Conservation (phyloP, 2,329 filamentous ascomycete genomes). For the Raffaelea ambrosiae region DNA sequence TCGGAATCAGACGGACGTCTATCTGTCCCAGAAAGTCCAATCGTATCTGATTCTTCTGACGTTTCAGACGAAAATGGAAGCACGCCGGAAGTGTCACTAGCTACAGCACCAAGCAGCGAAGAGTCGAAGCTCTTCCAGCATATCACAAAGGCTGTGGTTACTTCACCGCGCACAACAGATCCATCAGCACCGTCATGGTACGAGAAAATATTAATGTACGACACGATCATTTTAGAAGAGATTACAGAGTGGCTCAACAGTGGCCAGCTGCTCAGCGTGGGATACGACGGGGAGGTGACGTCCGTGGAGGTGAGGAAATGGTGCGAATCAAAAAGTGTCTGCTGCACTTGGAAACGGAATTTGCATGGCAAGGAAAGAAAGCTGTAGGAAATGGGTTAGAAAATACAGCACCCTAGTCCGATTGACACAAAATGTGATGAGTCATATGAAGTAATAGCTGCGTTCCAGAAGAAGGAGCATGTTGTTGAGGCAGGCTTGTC, state of each 20-base stretch:
- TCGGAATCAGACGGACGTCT: constrained; percentile 28
- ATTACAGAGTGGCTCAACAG: constrained; percentile 75
- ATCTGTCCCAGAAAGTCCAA: background rate
- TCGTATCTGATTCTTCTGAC: background rate
- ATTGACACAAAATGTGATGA: too few relatives aligned
- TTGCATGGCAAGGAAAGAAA: constrained; percentile 44
- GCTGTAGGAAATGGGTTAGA: constrained; percentile 26
- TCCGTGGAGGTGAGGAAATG: constrained; percentile 68
- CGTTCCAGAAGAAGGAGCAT: too few relatives aligned
- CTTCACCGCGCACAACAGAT: constrained; percentile 40
- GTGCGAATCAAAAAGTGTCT: constrained; percentile 83
- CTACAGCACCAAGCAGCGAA: constrained; percentile 24
- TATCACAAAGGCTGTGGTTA: constrained; percentile 47
- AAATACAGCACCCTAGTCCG: too few relatives aligned
- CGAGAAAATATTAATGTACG: constrained; percentile 89
- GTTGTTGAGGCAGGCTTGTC: too few relatives aligned
- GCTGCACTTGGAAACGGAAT: constrained; percentile 65
- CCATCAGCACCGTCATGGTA: constrained; percentile 61
- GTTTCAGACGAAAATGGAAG: background rate
- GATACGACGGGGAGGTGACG: constrained; percentile 57
- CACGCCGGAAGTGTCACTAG: too few relatives aligned
- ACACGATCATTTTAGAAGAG: constrained; percentile 83
- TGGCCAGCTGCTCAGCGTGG: constrained; percentile 53
- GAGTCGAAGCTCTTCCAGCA: constrained; percentile 38
- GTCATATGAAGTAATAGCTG: too few relatives aligned